Base-by-base conservation (phyloP, 2,329 filamentous ascomycete species). In the Sclerotinia minor region DNA sequence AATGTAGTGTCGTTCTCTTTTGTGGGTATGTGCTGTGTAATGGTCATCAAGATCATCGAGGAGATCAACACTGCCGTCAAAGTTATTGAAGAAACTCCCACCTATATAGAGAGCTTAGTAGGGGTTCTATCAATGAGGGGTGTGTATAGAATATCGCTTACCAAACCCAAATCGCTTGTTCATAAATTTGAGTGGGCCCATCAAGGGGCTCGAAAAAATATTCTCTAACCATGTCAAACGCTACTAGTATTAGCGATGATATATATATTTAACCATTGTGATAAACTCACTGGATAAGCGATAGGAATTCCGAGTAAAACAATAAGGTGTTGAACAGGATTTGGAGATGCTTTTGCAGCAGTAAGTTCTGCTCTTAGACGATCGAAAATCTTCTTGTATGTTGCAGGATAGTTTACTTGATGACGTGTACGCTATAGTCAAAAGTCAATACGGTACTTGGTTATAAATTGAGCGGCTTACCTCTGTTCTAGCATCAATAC, bases 211-310 rank as follows among this genome's bases (percentile, higher is more conserved):
- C 21, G 86, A 85, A 73, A 98, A 86, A 68, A 97, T 91, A 75
- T 97, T 97, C 78, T 98, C 94, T 5, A 97, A 84, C 94, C 94
- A 97, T n/a, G 94, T 95, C 65, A 97, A 83, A 73, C 94, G 92
- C 84, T 88, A 71, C 8, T 49, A 29, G 66, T 49, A 45, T 66
- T 17, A 53, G 59, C 75, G 50, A 7, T 47, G 47, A 13, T 44
- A 24, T 29, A 50, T 17, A 5, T 11, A n/a, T n/a, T 8, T 19
- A 17, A 2, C 6, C n/a, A 32, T 69, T 26, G 9, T 5, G 15
- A 6, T 29, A 1, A 82, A 81, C 84, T 76, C 80, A 89, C 86
- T 70, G 92, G 92, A 76, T 94, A 95, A 1, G 92, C 92, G 75
- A 95, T 90, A 2, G 92, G 92, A 64, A 98, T 92, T 64, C 94